Conservation (phyloP, 106 monocot genomes). For the Apostasia ramifera region DNA sequence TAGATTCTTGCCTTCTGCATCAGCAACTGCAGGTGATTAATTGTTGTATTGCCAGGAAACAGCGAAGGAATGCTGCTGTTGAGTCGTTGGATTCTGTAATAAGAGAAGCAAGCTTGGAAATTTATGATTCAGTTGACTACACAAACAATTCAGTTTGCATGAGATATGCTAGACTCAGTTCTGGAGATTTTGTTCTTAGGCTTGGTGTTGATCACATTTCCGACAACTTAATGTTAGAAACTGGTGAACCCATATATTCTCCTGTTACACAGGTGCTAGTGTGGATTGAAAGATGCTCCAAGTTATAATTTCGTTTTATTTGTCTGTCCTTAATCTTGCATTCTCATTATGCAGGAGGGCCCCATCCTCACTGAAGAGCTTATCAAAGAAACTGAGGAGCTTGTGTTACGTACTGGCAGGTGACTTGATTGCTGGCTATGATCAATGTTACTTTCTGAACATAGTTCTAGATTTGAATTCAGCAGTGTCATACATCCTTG, state of each 20-base stretch:
- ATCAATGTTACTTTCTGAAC: conserved; percentile 1
- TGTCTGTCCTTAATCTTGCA: background rate
- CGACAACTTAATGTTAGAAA: conserved; percentile 79
- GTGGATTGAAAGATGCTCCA: background rate
- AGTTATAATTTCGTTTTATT: background rate
- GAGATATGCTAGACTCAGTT: conserved; percentile 39
- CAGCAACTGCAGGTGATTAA: conserved; percentile 87
- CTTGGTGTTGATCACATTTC: conserved; percentile 73
- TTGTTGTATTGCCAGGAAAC: conserved; percentile 83
- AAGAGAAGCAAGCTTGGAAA: conserved; percentile 18
- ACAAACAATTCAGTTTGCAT: conserved; percentile 6
- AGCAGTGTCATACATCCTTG: too few relatives aligned
- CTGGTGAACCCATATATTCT: conserved; percentile 75
- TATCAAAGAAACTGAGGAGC: conserved; percentile 86
- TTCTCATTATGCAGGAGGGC: conserved; percentile 53
- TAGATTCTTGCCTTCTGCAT: conserved; percentile 75
- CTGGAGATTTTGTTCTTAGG: conserved; percentile 66
- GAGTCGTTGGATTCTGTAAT: conserved; percentile 44
- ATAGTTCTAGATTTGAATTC: background rate
- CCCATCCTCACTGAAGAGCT: conserved; percentile 87
- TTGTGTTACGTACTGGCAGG: conserved; percentile 90
- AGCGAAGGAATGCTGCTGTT: conserved; percentile 30
- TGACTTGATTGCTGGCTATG: conserved; percentile 7
- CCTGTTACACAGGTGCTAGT: conserved; percentile 66
- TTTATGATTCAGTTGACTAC: conserved; percentile 9